Percentiles rank a stretch among this genome's conserved stretches.
Evolutionary conservation across 805 yeast species (phyloP).

Genomic region (Starmerella scarabaei): DNA sequence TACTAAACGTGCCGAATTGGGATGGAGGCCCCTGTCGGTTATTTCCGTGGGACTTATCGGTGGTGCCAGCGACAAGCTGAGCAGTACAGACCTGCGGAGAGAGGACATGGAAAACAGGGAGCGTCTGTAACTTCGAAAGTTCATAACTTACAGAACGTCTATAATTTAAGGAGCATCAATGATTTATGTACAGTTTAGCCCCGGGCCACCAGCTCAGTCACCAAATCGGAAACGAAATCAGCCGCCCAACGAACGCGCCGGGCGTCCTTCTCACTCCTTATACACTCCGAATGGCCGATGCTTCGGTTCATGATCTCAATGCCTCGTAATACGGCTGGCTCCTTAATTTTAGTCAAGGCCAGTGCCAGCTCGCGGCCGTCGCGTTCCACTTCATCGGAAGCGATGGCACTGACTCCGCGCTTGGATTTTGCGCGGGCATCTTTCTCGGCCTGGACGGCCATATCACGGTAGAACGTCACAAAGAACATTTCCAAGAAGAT

Average conservation of each 20-base stretch:
- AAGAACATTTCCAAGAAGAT: conserved; percentile 64
- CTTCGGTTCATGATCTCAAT: conserved; percentile 45
- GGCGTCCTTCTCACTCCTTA: conserved; percentile 39
- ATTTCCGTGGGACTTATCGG: conserved; percentile 50
- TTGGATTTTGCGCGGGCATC: conserved; percentile 2
- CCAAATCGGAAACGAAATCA: conserved; percentile 12
- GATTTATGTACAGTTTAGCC: too few species aligned
- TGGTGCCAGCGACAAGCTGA: conserved; percentile 50
- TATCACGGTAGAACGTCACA: conserved; percentile 49
- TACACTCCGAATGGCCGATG: conserved; percentile 33
- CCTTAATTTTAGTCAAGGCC: conserved; percentile 41
- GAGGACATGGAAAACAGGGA: conserved; percentile 26
- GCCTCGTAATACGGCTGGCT: conserved; percentile 50
- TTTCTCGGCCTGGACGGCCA: conserved; percentile 34
- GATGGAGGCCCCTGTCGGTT: conserved; percentile 40
- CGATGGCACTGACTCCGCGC: conserved; percentile 2
- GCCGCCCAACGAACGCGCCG: conserved; percentile 55
- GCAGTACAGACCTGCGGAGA: conserved; percentile 68
- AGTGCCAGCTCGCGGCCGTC: conserved; percentile 41
- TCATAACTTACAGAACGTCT: too few species aligned
- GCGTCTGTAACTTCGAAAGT: too few species aligned
- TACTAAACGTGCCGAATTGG: conserved; percentile 43
- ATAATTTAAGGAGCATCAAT: too few species aligned
- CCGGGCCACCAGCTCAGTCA: conserved; percentile 12
- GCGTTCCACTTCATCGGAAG: conserved; percentile 22